These are phyloP conservation scores for Glycyrrhiza uralensis DNA, from an alignment of 306 rosid species.

Conservation along the genomic window DNA sequence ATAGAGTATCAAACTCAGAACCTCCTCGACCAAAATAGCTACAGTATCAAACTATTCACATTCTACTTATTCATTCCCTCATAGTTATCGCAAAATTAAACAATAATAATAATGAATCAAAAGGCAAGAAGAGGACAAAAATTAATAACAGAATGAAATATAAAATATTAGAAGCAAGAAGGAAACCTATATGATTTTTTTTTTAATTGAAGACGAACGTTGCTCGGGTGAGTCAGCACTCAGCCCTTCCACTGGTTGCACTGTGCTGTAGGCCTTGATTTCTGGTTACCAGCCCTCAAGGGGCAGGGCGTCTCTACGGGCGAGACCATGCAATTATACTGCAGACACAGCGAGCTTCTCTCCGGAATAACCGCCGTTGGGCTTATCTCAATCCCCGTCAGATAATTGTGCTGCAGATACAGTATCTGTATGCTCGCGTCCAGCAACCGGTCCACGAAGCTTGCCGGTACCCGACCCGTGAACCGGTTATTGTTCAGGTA, in stretches of 20 bases:
- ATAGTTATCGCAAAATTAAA: slow-evolving; percentile 32
- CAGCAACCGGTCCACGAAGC: slow-evolving; percentile 67
- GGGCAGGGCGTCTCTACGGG: slow-evolving; percentile 92
- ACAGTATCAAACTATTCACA: slow-evolving; percentile 51
- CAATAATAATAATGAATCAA: slow-evolving; percentile 41
- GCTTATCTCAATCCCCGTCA: slow-evolving; percentile 84
- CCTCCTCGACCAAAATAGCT: slow-evolving; percentile 8
- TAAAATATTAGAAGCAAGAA: background rate
- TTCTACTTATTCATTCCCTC: slow-evolving; percentile 27
- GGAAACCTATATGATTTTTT: slow-evolving; percentile 5
- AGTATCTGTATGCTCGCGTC: slow-evolving; percentile 67
- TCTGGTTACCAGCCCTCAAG: slow-evolving; percentile 69
- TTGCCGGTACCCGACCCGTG: slow-evolving; percentile 75
- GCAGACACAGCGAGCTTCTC: slow-evolving; percentile 86
- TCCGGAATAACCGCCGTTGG: slow-evolving; percentile 96
- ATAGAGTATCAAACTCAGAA: background rate
- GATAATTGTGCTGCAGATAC: slow-evolving; percentile 85
- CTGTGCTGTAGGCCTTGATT: slow-evolving; percentile 68
- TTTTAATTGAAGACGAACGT: background rate
- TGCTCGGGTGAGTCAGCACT: background rate
- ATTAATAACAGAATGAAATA: background rate
- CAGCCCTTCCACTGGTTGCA: slow-evolving; percentile 72
- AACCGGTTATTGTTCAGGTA: slow-evolving; percentile 88
- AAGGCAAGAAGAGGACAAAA: background rate
- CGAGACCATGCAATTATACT: slow-evolving; percentile 96